These are phyloP conservation scores for Tetrahymena borealis DNA, from an alignment of 73 alveolate species.

Conservation along the genomic window DNA sequence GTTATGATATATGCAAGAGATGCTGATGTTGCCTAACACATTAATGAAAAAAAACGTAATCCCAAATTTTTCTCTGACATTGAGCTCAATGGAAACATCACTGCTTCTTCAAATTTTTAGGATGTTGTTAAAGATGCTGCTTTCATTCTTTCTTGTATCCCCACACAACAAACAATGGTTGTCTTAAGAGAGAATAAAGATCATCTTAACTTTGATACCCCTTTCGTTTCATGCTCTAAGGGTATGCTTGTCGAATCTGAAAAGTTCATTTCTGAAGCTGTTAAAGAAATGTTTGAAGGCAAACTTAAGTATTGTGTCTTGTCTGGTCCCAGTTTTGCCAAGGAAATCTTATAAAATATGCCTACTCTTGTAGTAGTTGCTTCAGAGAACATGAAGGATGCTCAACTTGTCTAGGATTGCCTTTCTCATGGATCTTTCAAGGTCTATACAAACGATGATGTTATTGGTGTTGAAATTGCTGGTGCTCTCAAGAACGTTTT, in stretches of 20 bases:
- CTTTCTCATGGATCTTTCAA: slow-evolving; percentile 46
- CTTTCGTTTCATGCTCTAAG: slow-evolving; percentile 56
- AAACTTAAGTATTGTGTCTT: slow-evolving; percentile 46
- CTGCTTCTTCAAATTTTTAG: slow-evolving; percentile 37
- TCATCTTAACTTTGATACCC: slow-evolving; percentile 31
- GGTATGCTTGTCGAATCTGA: slow-evolving; percentile 35
- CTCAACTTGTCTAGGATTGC: slow-evolving; percentile 38
- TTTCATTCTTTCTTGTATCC: slow-evolving; percentile 43
- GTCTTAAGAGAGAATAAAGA: slow-evolving; percentile 42
- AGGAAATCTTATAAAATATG: slow-evolving; percentile 37
- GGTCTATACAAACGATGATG: slow-evolving; percentile 52
- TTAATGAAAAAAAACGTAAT: slow-evolving; percentile 27
- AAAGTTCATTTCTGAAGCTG: slow-evolving; percentile 44
- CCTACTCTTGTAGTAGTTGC: slow-evolving; percentile 45
- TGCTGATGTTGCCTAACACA: slow-evolving; percentile 22
- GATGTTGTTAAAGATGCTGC: slow-evolving; percentile 50
- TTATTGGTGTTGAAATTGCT: slow-evolving; percentile 59
- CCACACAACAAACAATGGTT: slow-evolving; percentile 40
- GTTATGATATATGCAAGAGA: slow-evolving; percentile 49
- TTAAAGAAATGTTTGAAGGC: slow-evolving; percentile 43
- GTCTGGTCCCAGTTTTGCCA: slow-evolving; percentile 62
- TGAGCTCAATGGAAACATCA: slow-evolving; percentile 31
- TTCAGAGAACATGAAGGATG: slow-evolving; percentile 31
- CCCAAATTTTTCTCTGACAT: slow-evolving; percentile 39
- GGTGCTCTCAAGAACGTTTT: slow-evolving; percentile 57